Base-by-base conservation (phyloP, 2,329 filamentous ascomycete genomes). In the Colletotrichum costaricense region DNA sequence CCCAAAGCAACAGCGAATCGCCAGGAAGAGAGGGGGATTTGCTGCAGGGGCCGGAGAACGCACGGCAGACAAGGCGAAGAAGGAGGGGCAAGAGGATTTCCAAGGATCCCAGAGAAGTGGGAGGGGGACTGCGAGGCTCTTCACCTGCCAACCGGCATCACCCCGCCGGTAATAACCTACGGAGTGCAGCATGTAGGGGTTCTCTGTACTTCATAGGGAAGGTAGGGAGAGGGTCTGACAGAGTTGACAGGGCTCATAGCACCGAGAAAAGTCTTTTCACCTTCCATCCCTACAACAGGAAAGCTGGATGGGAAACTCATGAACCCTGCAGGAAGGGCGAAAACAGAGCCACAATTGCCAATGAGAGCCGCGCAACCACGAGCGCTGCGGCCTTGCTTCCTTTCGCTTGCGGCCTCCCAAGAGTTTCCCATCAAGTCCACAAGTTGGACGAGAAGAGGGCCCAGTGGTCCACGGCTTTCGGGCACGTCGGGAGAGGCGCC, bases 91-190 rank as follows among this genome's bases (percentile, higher is more conserved):
- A 9, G 28, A 59, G 35, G 16, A 19, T 26, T 11, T 16, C 42
- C 35, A 33, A 38, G 57, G 22, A 49, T 60, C 59, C n/a, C 42
- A 52, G 33, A 69, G 30, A 57, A 64, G 54, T 64, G 24, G 54
- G 59, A 64, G 70, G 67, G 70, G 42, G 38, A 63, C 16, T 64
- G 33, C 16, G 42, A 73, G 58, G 38, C 59, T 69, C 59, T 64
- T 60, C 70, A 69, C 59, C 66, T 42, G 67, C 66, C 67, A 69
- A 73, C 66, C 59, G 69, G 59, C 66, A 73, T 60, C 70, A 64
- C 66, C 70, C 69, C 66, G 54, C 66, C 69, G 19, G 28, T 16
- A 42, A 42, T 12, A 42, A 42, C 14, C 38, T 42, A 19, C 14
- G 16, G 33, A 35, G 33, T 12, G 33, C 33, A 35, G 33, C 9